Percentiles rank a stretch among this genome's conserved stretches.
These are phyloP conservation scores for Neofusicoccum kwambonambiense DNA, from an alignment of 2,329 filamentous ascomycete genomes.

Conservation along the genomic window DNA sequence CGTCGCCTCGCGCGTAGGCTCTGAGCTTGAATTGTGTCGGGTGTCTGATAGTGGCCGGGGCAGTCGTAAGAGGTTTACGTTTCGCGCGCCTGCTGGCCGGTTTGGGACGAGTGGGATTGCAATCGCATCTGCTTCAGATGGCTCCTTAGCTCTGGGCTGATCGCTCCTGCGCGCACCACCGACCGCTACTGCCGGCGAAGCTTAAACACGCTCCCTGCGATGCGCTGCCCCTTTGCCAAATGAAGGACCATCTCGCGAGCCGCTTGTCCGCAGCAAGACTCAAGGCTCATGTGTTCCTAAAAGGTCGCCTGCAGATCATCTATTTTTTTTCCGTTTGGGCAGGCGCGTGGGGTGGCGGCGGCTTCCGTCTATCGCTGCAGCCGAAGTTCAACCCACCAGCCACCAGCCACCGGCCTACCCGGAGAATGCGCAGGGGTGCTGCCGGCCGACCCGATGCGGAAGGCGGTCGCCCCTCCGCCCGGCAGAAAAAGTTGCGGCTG, in stretches of 20 bases:
- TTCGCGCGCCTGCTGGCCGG: background rate
- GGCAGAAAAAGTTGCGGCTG: slow-evolving; percentile 4
- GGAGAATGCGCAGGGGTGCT: background rate
- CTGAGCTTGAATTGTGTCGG: background rate
- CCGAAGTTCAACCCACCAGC: background rate
- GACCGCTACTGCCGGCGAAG: slow-evolving; percentile 8
- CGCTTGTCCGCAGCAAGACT: background rate
- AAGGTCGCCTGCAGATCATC: background rate
- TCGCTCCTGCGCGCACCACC: background rate
- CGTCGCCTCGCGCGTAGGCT: background rate
- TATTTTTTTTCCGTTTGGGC: background rate
- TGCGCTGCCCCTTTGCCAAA: background rate
- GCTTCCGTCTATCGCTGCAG: background rate
- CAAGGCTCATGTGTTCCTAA: background rate
- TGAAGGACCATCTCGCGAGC: slow-evolving; percentile 10
- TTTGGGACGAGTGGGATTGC: background rate
- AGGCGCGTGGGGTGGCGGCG: background rate
- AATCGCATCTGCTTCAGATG: slow-evolving; percentile 10
- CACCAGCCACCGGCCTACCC: background rate
- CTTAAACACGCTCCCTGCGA: slow-evolving; percentile 6
- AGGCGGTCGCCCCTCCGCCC: slow-evolving; percentile 1
- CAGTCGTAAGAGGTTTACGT: slow-evolving; percentile 5
- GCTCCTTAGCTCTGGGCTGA: slow-evolving; percentile 3
- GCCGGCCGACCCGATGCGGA: background rate
- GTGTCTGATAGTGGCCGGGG: background rate